These are phyloP conservation scores for Leptoxyphium fumago DNA, from an alignment of 2,329 filamentous ascomycete species.

Conservation along the genomic window DNA sequence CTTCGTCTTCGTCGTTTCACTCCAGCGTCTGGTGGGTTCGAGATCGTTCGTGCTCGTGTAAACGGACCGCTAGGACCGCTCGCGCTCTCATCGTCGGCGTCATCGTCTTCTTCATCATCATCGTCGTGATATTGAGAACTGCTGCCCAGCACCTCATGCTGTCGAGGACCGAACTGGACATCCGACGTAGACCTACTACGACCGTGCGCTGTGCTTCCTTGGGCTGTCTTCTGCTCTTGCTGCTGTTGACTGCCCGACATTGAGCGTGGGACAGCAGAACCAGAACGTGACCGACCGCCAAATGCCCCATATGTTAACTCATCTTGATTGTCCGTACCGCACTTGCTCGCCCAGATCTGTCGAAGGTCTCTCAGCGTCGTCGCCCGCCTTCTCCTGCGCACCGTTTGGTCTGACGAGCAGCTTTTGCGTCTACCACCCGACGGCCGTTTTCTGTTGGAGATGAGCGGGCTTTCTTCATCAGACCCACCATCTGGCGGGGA, in stretches of 20 bases:
- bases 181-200: background rate
- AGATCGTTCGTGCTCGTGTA: slow-evolving; percentile 9
- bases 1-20: slow-evolving; percentile 7
- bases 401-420: slow-evolving; percentile 4
- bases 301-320: background rate
- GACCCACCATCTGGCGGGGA: slow-evolving; percentile 6
- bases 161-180: background rate
- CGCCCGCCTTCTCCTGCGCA: slow-evolving; percentile 15
- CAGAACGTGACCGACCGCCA: background rate
- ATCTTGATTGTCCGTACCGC: slow-evolving; percentile 6
- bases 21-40: slow-evolving; percentile 3
- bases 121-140: background rate
- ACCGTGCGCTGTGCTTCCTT: background rate
- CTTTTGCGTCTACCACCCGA: slow-evolving; percentile 1
- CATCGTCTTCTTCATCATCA: background rate
- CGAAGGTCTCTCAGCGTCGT: slow-evolving; percentile 18
- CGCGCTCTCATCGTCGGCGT: background rate
- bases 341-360: slow-evolving; percentile 12
- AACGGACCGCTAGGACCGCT: slow-evolving; percentile 1
- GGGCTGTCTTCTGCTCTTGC: no score
- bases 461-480: slow-evolving; percentile 10
- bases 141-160: background rate
- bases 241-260: background rate
- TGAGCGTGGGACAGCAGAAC: background rate
- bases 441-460: background rate